These are phyloP conservation scores for Verticillium alfalfae DNA, from an alignment of 2,329 filamentous ascomycete genomes.

Conservation along the genomic window DNA sequence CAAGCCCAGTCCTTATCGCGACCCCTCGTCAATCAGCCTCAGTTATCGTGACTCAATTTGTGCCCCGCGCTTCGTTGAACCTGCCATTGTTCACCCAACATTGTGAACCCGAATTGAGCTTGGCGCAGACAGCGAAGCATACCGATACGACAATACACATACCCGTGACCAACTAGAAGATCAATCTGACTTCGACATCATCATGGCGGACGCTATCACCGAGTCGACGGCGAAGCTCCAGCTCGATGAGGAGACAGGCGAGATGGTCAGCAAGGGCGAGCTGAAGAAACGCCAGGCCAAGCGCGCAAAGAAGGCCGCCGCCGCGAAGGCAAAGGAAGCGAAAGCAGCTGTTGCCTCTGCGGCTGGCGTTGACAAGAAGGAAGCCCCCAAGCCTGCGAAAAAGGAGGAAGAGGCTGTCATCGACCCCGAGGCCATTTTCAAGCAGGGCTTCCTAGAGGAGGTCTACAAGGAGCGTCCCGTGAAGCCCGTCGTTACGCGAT, in stretches of 20 bases:
- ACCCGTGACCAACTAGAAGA: not conserved
- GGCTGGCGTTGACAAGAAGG: constrained; percentile 17
- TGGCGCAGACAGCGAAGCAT: not conserved
- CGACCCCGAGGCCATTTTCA: constrained; percentile 68
- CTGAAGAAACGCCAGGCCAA: constrained; percentile 57
- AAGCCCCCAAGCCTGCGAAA: constrained; percentile 26
- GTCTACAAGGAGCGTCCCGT: constrained; percentile 65
- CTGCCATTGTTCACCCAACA: not conserved
- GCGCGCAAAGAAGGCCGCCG: constrained; percentile 50
- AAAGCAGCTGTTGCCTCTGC: constrained; percentile 24
- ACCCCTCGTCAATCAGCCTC: not conserved
- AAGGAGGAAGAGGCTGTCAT: constrained; percentile 39
- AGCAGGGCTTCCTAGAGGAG: constrained; percentile 68
- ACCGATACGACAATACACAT: not conserved
- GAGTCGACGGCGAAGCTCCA: constrained; percentile 51
- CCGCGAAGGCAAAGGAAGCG: constrained; percentile 43
- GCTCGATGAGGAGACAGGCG: constrained; percentile 59
- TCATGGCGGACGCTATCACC: constrained; percentile 41
- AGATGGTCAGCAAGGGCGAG: constrained; percentile 60
- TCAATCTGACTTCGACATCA: constrained; percentile 9
- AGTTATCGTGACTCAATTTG: not conserved
- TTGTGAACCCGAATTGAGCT: not conserved
- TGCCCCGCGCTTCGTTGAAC: not conserved
- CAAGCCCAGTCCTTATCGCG: not conserved
- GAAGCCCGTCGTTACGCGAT: constrained; percentile 62